Evolutionary conservation across 1,284 basidiomycete genomes (phyloP).

Genomic region (Ustilago curta): DNA sequence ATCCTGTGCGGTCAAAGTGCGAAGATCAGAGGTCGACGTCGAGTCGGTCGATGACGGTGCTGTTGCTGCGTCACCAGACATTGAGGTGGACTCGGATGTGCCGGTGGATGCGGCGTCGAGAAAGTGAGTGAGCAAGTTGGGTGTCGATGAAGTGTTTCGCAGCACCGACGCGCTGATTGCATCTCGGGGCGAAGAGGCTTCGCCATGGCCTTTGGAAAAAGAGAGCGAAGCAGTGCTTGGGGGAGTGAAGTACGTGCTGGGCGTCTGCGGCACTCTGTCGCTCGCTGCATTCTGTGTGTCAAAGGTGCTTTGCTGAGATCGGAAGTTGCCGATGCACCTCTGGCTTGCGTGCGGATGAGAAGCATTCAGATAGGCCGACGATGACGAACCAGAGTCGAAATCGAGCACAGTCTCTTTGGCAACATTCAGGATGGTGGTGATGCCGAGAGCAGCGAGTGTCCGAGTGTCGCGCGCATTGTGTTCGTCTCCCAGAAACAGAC

Average conservation of each 20-base stretch:
- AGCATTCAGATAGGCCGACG: slow-evolving; percentile 9
- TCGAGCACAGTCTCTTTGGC: slow-evolving; percentile 75
- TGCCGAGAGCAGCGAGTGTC: slow-evolving; percentile 78
- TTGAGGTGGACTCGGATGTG: not conserved
- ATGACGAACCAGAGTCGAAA: slow-evolving; percentile 19
- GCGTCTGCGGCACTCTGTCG: slow-evolving; percentile 24
- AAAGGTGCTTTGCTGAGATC: slow-evolving; percentile 3
- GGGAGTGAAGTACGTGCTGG: slow-evolving; percentile 40
- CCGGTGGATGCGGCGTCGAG: slow-evolving; percentile 14
- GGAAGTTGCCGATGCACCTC: not conserved
- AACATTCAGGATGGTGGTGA: slow-evolving; percentile 88
- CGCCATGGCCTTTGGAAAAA: not conserved
- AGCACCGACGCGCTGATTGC: slow-evolving; percentile 41
- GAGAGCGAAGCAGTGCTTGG: slow-evolving; percentile 35
- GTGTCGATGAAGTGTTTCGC: slow-evolving; percentile 61
- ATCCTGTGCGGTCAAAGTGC: slow-evolving; percentile 38
- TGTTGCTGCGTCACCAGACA: not conserved
- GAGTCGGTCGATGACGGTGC: slow-evolving; percentile 5
- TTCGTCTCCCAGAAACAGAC: slow-evolving; percentile 91
- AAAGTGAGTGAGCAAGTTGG: slow-evolving; percentile 55
- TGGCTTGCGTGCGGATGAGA: slow-evolving; percentile 4
- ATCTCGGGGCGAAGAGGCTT: slow-evolving; percentile 27
- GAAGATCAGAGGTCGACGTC: slow-evolving; percentile 13
- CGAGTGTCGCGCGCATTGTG: slow-evolving; percentile 87
- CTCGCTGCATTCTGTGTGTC: not conserved